Evolutionary conservation across 1,139 yeast species (phyloP), one percentile per base, ranked within the genome.

Genomic region (Kluyveromyces marxianus): DNA sequence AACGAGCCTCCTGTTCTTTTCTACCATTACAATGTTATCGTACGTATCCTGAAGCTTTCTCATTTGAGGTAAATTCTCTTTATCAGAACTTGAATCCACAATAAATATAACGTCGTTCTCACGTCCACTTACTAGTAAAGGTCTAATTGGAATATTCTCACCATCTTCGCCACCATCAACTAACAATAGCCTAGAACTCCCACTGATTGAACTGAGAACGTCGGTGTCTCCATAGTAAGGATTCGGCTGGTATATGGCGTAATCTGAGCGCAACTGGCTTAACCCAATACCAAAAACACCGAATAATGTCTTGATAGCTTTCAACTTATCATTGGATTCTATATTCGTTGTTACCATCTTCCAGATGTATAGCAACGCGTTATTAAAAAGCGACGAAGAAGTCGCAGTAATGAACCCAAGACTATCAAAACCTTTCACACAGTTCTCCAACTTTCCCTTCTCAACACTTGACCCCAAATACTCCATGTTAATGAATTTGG

Each of bases 351-450:
- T 59, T 8, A 75, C 64, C 35, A 69, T 47, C 47, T 72, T 64
- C 70, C 78, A 77, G 2, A 78, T 58, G 44, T 70, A 69, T 5
- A 72, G 56, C 44, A 79, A 67, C 0, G 77, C 72, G 48, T 73
- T 76, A 57, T 81, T 81, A 67, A 82, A 85, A 26, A 84, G 62
- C 1, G 87, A 77, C 0, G 94, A 81, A 0, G 94, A 82, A 0
- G 90, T 77, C 0, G 84, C 95, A 25, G 82, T 71, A 7, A 86
- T 63, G 55, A 81, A 85, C 0, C 88, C 90, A n/a, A 78, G 75
- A 55, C 82, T 82, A 59, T 86, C 95, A 55, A 74, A 81, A 1
- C 81, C 82, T 3, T 65, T 63, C 28, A 72, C 66, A 60, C 95
- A 85, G 7, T 45, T 49, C 3, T 48, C 33, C 10, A 69, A 54